Evolutionary conservation across 495 filamentous ascomycete species (phyloP), one percentile per base, ranked within the genome.

Genomic region (Penicillium desertorum): DNA sequence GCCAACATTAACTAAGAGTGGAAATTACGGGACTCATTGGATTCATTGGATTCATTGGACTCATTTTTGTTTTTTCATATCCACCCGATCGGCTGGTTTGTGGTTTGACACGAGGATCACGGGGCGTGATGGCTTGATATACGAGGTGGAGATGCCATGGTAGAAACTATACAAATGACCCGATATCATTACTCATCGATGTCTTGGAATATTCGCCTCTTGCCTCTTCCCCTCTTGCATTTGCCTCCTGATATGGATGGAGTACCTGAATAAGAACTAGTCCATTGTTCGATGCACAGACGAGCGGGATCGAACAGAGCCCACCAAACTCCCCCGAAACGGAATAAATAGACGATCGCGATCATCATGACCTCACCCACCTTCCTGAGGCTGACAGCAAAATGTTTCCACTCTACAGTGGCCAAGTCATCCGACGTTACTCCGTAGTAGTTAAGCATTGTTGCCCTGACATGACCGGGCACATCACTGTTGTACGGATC

Each of bases 341-440:
- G 65, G 65, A 58, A 62, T 39, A 59, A 67, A 41, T 68, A 68
- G 60, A 68, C 65, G 65, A 68, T 65, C 62, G 42, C 27, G 54
- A 54, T 59, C 62, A 67, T 59, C 34, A 51, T 58, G 65, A 58
- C 56, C 52, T 55, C 57, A 58, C 27, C 27, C 27, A 23, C 22
- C 22, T 23, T 29, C 27, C 27, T 43, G 49, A 34, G 50, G 29
- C 25, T 37, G 42, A 32, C 50, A 11, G 23, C 50, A 9, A 16
- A 34, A 20, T 27, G 20, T 56, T 46, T 23, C 43, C 34, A 50
- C 32, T 41, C 16, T 50, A 42, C 23, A 17, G 23, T 39, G 5
- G 16, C 16, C 36, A 39, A 7, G 36, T 39, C 36, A n/a, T 16
- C 34, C 14, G 34, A 37, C 29, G 9, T 30, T 30, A 30, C 29